Evolutionary conservation across 2,329 filamentous ascomycete species (phyloP).

Genomic region (Ophiosphaerella korrae): DNA sequence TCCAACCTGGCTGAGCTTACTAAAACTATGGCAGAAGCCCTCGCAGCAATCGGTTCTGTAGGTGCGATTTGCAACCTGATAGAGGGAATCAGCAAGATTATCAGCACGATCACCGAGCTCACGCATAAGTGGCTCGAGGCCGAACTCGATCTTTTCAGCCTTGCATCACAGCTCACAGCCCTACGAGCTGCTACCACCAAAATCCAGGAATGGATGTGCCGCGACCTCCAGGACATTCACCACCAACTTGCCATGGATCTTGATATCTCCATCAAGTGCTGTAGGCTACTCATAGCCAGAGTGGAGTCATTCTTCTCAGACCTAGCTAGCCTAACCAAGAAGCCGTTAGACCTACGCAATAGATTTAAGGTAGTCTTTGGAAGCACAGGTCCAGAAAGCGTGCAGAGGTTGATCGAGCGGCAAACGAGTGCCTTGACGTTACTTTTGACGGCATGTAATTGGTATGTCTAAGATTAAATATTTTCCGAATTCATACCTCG

Average conservation of each 20-base stretch:
- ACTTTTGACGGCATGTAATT: slow-evolving; percentile 20
- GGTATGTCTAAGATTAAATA: slow-evolving; percentile 6
- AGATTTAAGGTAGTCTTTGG: slow-evolving; percentile 15
- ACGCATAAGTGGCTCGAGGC: slow-evolving; percentile 6
- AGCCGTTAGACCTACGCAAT: not conserved
- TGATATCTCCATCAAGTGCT: slow-evolving; percentile 14
- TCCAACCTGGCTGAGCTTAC: too few species aligned
- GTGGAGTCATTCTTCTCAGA: slow-evolving; percentile 9
- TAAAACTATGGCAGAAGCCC: slow-evolving; percentile 5
- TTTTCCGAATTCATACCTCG: not conserved
- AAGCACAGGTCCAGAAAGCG: slow-evolving; percentile 4
- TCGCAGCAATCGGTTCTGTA: slow-evolving; percentile 7
- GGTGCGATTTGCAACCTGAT: slow-evolving; percentile 9
- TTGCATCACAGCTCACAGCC: slow-evolving; percentile 14
- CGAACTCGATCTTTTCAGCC: slow-evolving; percentile 16
- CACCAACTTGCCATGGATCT: slow-evolving; percentile 25
- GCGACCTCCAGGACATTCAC: slow-evolving; percentile 7
- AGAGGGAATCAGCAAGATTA: slow-evolving; percentile 5
- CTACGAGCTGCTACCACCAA: slow-evolving; percentile 17
- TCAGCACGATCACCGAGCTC: not conserved
- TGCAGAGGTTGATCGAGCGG: slow-evolving; percentile 18
- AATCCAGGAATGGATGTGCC: slow-evolving; percentile 20
- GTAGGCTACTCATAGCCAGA: slow-evolving; percentile 8
- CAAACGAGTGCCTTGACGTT: slow-evolving; percentile 21
- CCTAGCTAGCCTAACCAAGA: not conserved